A percentile compares a stretch with the other conserved stretches of the same genome.
These are phyloP conservation scores for Monosporascus cannonballus DNA, from an alignment of 2,329 filamentous ascomycete species.

Conservation along the genomic window DNA sequence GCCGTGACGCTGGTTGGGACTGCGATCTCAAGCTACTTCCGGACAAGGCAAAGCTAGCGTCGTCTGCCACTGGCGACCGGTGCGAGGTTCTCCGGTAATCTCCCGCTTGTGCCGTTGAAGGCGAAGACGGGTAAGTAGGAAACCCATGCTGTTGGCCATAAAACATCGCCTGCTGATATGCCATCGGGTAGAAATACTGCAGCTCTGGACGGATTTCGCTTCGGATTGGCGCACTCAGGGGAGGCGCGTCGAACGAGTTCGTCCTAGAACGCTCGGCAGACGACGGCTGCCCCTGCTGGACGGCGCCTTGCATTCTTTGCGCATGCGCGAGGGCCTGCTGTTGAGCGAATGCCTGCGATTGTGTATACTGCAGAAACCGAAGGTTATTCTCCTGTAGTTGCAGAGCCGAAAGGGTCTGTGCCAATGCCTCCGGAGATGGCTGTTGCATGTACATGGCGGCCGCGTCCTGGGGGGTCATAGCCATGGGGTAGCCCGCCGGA, in stretches of 20 bases:
- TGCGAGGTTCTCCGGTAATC: constrained; percentile 55
- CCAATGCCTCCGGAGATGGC: constrained; percentile 31
- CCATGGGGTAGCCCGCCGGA: constrained; percentile 31
- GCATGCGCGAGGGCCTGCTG: constrained; percentile 38
- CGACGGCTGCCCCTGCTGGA: constrained; percentile 28
- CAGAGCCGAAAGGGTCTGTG: constrained; percentile 38
- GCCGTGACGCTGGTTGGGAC: constrained; percentile 56
- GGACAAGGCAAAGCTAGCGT: constrained; percentile 39
- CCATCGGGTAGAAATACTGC: constrained; percentile 42
- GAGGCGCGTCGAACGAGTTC: constrained; percentile 57
- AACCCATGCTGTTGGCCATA: constrained; percentile 42
- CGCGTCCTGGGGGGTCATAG: constrained; percentile 39
- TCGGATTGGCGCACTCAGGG: constrained; percentile 51
- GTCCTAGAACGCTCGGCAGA: constrained; percentile 49
- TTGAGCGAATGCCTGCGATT: constrained; percentile 37
- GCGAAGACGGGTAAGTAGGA: constrained; percentile 51
- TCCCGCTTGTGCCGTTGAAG: constrained; percentile 37
- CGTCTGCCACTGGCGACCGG: constrained; percentile 44
- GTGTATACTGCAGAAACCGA: constrained; percentile 40
- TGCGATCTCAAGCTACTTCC: constrained; percentile 57
- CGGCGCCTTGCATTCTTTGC: constrained; percentile 34
- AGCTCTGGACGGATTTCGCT: constrained; percentile 51
- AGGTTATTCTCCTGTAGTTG: constrained; percentile 40
- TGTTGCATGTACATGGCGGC: constrained; percentile 42
- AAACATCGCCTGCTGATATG: constrained; percentile 33